These are phyloP conservation scores for Endogone sp. DNA, from an alignment of 192 early-diverging fungal genomes.

Conservation along the genomic window DNA sequence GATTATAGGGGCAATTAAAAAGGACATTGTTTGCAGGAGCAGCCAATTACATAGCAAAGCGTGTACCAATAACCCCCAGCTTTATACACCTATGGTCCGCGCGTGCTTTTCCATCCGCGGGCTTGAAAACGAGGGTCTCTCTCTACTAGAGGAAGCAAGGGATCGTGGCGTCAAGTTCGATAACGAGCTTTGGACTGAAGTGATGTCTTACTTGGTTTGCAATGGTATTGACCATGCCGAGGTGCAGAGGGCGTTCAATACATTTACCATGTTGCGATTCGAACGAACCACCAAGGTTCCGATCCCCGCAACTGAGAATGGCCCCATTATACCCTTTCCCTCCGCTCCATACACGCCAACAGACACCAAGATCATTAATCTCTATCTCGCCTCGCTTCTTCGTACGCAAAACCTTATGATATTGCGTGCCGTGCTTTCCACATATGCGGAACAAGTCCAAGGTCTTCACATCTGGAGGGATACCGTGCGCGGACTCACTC, in stretches of 20 bases:
- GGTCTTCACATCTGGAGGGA: conserved; percentile 10
- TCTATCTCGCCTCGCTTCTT: conserved; percentile 21
- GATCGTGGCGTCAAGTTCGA: conserved; percentile 10
- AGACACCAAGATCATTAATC: conserved; percentile 28
- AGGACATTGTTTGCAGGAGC: neutral
- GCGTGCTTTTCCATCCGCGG: conserved; percentile 2
- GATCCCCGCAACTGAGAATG: conserved; percentile 15
- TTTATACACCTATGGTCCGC: conserved; percentile 14
- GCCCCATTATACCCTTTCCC: conserved; percentile 27
- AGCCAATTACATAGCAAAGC: neutral
- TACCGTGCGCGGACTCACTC: conserved; percentile 6
- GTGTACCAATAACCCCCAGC: neutral
- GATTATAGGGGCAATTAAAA: conserved; percentile 13
- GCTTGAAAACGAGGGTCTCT: neutral
- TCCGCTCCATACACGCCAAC: conserved; percentile 20
- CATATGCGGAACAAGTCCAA: conserved; percentile 14
- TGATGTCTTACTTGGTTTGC: conserved; percentile 6
- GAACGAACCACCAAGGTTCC: conserved; percentile 22
- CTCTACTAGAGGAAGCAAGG: conserved; percentile 18
- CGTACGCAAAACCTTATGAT: conserved; percentile 24
- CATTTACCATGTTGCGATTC: conserved; percentile 29
- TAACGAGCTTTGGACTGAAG: conserved; percentile 10
- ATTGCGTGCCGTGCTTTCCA: conserved; percentile 20
- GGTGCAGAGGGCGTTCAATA: conserved; percentile 23
- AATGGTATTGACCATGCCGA: neutral